These are phyloP conservation scores for Rubus parviflorus DNA, from an alignment of 306 rosid genomes.

Conservation along the genomic window DNA sequence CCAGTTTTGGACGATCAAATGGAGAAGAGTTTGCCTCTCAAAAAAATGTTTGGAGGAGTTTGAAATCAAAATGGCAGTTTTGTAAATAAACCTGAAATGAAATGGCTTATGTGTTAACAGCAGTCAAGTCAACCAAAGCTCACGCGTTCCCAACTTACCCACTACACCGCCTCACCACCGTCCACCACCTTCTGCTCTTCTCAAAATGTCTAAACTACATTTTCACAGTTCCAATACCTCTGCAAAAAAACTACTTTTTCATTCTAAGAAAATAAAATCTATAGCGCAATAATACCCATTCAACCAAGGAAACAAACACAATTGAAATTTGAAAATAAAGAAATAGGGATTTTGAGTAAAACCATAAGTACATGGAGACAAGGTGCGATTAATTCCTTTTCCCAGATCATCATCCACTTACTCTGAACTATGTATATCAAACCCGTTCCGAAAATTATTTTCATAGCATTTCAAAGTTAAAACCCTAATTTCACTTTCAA, in stretches of 20 bases:
- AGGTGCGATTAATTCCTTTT: not conserved
- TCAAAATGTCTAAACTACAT: not conserved
- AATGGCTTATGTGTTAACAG: not conserved
- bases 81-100: not conserved
- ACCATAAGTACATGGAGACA: not conserved
- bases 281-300: not conserved
- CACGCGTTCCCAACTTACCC: not conserved
- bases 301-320: not conserved
- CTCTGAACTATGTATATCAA: not conserved
- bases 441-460: not conserved
- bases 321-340: not conserved
- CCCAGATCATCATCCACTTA: not conserved
- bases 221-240: too few relatives aligned
- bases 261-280: not conserved
- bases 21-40: too few relatives aligned
- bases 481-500: not conserved
- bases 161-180: not conserved
- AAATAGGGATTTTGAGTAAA: not conserved
- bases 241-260: not conserved
- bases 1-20: too few relatives aligned
- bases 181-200: not conserved
- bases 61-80: not conserved
- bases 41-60: too few relatives aligned
- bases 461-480: not conserved
- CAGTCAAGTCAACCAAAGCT: not conserved